These are phyloP conservation scores for Hondaea fermentalgiana DNA, from an alignment of 108 stramenopile genomes.

Conservation along the genomic window DNA sequence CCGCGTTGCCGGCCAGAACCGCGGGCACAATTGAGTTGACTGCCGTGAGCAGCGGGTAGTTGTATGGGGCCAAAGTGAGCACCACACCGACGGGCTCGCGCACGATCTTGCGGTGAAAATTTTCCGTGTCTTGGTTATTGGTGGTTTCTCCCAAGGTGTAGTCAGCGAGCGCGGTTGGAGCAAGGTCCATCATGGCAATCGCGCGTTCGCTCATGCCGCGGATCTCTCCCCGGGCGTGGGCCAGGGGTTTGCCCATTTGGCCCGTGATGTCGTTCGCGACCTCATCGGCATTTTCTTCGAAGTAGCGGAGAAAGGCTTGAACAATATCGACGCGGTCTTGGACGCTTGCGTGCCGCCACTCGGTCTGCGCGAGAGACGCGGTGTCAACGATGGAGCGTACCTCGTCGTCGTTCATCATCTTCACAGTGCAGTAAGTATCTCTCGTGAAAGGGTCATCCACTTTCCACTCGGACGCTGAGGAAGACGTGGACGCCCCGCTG, in stretches of 20 bases:
- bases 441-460: not conserved
- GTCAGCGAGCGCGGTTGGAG: not conserved
- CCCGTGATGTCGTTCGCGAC: not conserved
- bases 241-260: constrained; percentile 12
- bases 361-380: not conserved
- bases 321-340: not conserved
- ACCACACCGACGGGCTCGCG: constrained; percentile 18
- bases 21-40: constrained; percentile 20
- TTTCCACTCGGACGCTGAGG: not conserved
- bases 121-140: not conserved
- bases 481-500: not conserved
- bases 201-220: not conserved
- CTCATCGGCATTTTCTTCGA: not conserved
- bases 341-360: not conserved
- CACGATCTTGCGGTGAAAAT: not conserved
- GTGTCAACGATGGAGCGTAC: not conserved
- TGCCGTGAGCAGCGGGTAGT: constrained; percentile 18
- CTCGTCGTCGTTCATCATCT: not conserved
- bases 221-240: not conserved
- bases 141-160: not conserved
- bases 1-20: constrained; percentile 5
- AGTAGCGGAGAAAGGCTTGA: not conserved
- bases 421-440: not conserved
- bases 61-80: constrained; percentile 15
- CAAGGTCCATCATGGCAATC: not conserved